Percentiles rank a stretch among this genome's conserved stretches.
Conservation (phyloP, 2,329 filamentous ascomycete species). For the Curvularia spicifera region DNA sequence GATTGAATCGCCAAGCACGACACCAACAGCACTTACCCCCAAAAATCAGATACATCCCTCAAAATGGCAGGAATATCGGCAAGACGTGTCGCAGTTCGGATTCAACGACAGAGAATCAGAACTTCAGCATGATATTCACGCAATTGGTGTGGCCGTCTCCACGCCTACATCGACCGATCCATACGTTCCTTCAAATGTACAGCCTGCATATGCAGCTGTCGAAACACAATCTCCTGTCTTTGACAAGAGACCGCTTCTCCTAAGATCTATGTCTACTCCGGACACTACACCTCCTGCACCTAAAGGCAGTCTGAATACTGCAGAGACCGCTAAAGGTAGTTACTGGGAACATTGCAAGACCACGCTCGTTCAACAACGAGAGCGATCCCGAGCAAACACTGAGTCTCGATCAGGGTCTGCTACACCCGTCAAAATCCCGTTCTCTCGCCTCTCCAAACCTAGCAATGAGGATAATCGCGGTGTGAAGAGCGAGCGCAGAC, state of each 20-base stretch:
- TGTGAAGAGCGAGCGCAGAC: constrained; percentile 21
- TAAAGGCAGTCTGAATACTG: constrained; percentile 6
- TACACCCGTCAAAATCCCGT: constrained; percentile 14
- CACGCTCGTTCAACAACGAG: constrained; percentile 17
- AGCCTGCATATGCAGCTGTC: not conserved
- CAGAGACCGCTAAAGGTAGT: constrained; percentile 10
- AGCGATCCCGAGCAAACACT: not conserved
- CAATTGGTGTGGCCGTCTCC: constrained; percentile 26
- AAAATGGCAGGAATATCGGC: constrained; percentile 9
- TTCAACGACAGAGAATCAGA: constrained; percentile 6
- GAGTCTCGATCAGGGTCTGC: not conserved
- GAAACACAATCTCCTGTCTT: constrained; percentile 6
- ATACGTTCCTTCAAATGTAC: constrained; percentile 1
- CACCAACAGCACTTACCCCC: constrained; percentile 7
- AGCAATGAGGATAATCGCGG: constrained; percentile 16
- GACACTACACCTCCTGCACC: not conserved
- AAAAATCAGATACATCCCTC: constrained; percentile 23
- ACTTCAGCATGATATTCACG: not conserved
- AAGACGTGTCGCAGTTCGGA: constrained; percentile 16
- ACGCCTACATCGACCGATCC: constrained; percentile 16
- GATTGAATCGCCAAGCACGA: constrained; percentile 9
- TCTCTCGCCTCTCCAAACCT: constrained; percentile 10
- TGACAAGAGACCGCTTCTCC: constrained; percentile 6
- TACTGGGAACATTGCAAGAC: constrained; percentile 23
- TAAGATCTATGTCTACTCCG: constrained; percentile 5